A percentile compares a stretch with the other conserved stretches of the same genome.
phyloP scores from a whole-genome alignment of 257 asterid species.

The Solanum raphanifolium region DNA sequence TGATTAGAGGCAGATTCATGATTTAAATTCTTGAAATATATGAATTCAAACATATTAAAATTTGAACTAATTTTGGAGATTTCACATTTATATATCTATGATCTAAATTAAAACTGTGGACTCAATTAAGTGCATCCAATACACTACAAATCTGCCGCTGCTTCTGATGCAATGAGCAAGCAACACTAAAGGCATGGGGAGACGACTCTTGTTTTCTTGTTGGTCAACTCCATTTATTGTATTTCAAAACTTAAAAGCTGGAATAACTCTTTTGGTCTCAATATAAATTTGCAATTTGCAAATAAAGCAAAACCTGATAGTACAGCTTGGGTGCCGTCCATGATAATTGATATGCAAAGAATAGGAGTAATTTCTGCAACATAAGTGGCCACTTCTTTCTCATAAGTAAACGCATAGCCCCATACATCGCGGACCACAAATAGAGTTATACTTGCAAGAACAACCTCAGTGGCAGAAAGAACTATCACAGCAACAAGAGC shows the following conservation, averaged over 20 bases:
- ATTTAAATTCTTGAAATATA: not conserved
- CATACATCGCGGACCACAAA: conserved; percentile 27
- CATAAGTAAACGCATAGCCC: conserved; percentile 52
- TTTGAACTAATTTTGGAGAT: not conserved
- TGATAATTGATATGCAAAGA: conserved; percentile 38
- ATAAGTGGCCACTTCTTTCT: conserved; percentile 40
- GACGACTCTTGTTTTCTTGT: not conserved
- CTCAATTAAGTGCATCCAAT: not conserved
- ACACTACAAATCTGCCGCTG: not conserved
- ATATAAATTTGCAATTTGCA: not conserved
- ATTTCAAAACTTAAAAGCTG: not conserved
- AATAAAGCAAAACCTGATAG: conserved; percentile 25
- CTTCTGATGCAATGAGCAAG: conserved; percentile 19
- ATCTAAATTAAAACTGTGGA: not conserved
- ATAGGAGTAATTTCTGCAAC: conserved; percentile 54
- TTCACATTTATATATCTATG: not conserved
- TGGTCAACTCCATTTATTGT: not conserved
- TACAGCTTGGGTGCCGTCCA: conserved; percentile 54
- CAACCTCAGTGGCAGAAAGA: conserved; percentile 36
- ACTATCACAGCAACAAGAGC: conserved; percentile 31
- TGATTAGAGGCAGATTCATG: not conserved
- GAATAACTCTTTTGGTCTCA: not conserved
- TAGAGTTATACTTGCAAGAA: conserved; percentile 27
- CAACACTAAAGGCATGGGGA: not conserved
- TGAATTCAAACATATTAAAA: not conserved